Evolutionary conservation across 345 rosid species (phyloP).

Genomic region (Erucastrum elatum): DNA sequence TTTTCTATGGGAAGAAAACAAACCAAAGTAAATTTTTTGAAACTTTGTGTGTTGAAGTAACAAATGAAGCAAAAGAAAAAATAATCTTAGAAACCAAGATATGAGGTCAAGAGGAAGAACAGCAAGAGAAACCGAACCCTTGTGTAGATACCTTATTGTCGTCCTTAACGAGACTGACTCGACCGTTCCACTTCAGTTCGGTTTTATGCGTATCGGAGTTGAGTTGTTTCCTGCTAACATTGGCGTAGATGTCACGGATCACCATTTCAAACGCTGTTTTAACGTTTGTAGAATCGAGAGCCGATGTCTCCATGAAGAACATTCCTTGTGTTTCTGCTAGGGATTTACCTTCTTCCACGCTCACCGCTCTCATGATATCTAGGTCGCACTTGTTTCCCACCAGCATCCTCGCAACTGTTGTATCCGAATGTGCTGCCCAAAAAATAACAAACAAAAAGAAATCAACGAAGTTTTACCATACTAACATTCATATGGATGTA

Average conservation of each 20-base stretch:
- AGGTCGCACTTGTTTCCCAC: constrained; percentile 90
- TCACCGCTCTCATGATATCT: constrained; percentile 66
- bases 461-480: neutral
- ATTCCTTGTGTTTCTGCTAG: constrained; percentile 78
- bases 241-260: constrained; percentile 66
- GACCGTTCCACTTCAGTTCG: constrained; percentile 57
- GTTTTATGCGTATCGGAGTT: constrained; percentile 71
- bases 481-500: neutral
- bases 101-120: constrained; percentile 44
- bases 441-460: neutral
- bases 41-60: neutral
- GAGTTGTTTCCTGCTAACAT: constrained; percentile 69
- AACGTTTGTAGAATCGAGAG: constrained; percentile 80
- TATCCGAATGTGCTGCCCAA: constrained; percentile 66
- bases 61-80: constrained; percentile 3
- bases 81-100: neutral
- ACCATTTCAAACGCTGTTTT: constrained; percentile 77
- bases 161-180: constrained; percentile 60
- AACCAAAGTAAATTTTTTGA: neutral
- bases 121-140: constrained; percentile 68
- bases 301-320: constrained; percentile 90
- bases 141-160: constrained; percentile 47
- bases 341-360: constrained; percentile 69
- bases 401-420: constrained; percentile 73
- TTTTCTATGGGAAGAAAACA: constrained; percentile 3